phyloP scores from a whole-genome alignment of 805 yeast species.

The Starmerella stigmatis region DNA sequence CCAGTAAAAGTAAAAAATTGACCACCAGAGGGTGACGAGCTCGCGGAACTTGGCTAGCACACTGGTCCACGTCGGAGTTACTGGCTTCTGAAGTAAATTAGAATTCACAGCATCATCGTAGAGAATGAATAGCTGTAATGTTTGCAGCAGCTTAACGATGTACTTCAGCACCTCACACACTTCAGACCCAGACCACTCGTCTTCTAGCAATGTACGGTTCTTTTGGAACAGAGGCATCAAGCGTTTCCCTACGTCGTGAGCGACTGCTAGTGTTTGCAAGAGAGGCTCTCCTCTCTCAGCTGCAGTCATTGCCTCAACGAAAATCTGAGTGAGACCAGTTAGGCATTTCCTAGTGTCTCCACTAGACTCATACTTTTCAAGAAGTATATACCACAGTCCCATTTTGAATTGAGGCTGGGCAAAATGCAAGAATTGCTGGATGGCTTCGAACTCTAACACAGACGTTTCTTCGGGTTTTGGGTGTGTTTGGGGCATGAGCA shows the following conservation, averaged over 20 bases:
- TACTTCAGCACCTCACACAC: constrained; percentile 14
- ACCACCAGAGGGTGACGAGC: constrained; percentile 30
- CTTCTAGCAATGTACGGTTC: not conserved
- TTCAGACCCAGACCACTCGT: not conserved
- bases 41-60: constrained; percentile 28
- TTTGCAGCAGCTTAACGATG: constrained; percentile 27
- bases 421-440: constrained; percentile 47
- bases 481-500: constrained; percentile 29
- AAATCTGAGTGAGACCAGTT: constrained; percentile 35
- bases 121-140: constrained; percentile 31
- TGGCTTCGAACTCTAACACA: constrained; percentile 38
- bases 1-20: constrained; percentile 34
- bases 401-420: constrained; percentile 59
- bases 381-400: constrained; percentile 64
- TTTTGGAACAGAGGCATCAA: constrained; percentile 23
- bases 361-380: constrained; percentile 42
- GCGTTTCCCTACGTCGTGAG: constrained; percentile 39
- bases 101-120: constrained; percentile 31
- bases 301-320: constrained; percentile 38
- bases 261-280: constrained; percentile 43
- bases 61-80: constrained; percentile 28
- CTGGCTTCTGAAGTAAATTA: constrained; percentile 27
- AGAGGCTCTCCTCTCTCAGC: constrained; percentile 31
- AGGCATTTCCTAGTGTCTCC: constrained; percentile 41
- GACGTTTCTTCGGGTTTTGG: constrained; percentile 15